Conservation (phyloP, 345 rosid species). For the Eutrema yunnanense region DNA sequence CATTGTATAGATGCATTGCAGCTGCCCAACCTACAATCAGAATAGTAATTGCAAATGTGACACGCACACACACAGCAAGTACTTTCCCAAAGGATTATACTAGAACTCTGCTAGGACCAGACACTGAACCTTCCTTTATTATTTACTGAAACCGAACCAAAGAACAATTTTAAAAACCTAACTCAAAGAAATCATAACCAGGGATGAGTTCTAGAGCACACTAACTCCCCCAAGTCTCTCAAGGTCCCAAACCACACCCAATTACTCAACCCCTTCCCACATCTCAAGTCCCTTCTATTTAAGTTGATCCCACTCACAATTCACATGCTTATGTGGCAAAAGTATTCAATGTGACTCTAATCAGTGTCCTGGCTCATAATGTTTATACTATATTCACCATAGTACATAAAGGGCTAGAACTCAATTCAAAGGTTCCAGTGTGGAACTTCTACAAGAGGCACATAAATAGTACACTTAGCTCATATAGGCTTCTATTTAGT, state of each 20-base stretch:
- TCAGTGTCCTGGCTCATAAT: too few relatives aligned
- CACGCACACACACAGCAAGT: neutral
- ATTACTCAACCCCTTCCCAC: neutral
- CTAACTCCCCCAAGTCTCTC: neutral
- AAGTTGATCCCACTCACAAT: neutral
- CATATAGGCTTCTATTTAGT: too few relatives aligned
- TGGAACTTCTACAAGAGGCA: too few relatives aligned
- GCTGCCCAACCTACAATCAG: conserved; percentile 61
- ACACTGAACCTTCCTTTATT: neutral
- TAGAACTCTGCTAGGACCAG: neutral
- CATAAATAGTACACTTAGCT: too few relatives aligned
- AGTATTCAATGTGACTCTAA: neutral
- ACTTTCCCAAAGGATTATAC: neutral
- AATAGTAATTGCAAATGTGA: neutral
- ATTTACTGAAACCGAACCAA: neutral
- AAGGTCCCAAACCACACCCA: neutral
- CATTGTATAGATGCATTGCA: conserved; percentile 45
- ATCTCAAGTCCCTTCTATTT: neutral
- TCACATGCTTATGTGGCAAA: neutral
- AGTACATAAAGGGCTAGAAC: too few relatives aligned
- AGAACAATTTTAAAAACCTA: neutral
- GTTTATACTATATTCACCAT: too few relatives aligned
- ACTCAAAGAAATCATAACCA: neutral
- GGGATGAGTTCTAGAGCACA: neutral
- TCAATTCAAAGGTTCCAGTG: too few relatives aligned